A percentile compares a stretch with the other conserved stretches of the same genome.
These are phyloP conservation scores for Tubosaeta sp. DNA, from an alignment of 768 basidiomycete genomes.

Conservation along the genomic window DNA sequence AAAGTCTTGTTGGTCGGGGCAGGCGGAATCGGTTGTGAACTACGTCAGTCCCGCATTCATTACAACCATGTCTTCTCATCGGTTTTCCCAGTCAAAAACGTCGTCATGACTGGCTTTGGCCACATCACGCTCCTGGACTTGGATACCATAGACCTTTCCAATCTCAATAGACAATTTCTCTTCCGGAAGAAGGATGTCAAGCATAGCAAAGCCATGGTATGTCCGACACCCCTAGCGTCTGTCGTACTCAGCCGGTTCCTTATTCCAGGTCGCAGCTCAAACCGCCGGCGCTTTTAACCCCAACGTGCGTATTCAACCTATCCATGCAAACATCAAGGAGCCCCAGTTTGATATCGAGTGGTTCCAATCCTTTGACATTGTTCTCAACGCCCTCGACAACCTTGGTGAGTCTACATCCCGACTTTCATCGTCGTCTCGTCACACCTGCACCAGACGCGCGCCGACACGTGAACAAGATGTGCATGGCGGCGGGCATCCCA, in stretches of 20 bases:
- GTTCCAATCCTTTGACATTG: constrained; percentile 88
- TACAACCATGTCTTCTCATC: background rate
- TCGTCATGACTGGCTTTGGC: constrained; percentile 89
- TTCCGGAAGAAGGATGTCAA: constrained; percentile 98
- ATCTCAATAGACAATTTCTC: constrained; percentile 94
- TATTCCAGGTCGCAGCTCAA: constrained; percentile 68
- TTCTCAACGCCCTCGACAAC: constrained; percentile 95
- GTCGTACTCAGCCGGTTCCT: background rate
- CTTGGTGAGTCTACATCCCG: constrained; percentile 53
- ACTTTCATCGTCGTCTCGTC: background rate
- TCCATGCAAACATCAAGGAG: constrained; percentile 96
- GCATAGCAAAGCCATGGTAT: constrained; percentile 88
- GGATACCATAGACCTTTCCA: constrained; percentile 97
- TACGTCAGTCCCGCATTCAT: constrained; percentile 49
- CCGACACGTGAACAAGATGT: constrained; percentile 96
- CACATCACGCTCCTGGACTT: constrained; percentile 91
- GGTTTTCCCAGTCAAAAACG: constrained; percentile 77
- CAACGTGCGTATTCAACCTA: constrained; percentile 78
- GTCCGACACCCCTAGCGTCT: constrained; percentile 11
- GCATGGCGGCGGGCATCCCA: constrained; percentile 86
- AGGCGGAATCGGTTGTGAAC: constrained; percentile 96
- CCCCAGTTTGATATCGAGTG: constrained; percentile 83
- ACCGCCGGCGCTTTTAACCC: constrained; percentile 85
- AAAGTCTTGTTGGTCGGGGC: constrained; percentile 89
- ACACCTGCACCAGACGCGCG: constrained; percentile 66